Evolutionary conservation across 495 filamentous ascomycete species (phyloP).

Genomic region (Evansstolkia leycettana): DNA sequence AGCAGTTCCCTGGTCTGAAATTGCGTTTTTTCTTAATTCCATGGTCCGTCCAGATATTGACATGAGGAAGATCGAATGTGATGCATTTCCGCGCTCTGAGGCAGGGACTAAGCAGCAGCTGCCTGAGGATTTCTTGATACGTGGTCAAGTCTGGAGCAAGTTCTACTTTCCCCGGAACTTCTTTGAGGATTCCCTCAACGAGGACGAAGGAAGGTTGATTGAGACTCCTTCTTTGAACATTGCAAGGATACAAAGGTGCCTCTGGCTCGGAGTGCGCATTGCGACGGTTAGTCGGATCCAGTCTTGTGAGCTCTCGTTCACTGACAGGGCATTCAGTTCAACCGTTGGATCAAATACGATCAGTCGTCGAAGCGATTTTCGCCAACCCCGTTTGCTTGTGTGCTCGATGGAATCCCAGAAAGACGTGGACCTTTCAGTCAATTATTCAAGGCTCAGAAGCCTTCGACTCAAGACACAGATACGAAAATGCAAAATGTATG

Average conservation of each 20-base stretch:
- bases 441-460: background rate
- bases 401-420: slow-evolving; percentile 13
- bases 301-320: background rate
- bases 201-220: slow-evolving; percentile 65
- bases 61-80: slow-evolving; percentile 34
- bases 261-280: slow-evolving; percentile 57
- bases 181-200: slow-evolving; percentile 56
- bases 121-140: slow-evolving; percentile 73
- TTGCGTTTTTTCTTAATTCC: slow-evolving; percentile 55
- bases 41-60: slow-evolving; percentile 33
- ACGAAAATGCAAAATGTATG: slow-evolving; percentile 6
- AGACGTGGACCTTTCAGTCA: slow-evolving; percentile 8
- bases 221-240: slow-evolving; percentile 55
- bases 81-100: slow-evolving; percentile 39
- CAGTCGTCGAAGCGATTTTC: slow-evolving; percentile 12
- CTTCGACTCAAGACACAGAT: background rate
- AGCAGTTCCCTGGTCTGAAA: slow-evolving; percentile 53
- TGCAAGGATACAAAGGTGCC: slow-evolving; percentile 56
- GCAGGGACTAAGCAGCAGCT: slow-evolving; percentile 47
- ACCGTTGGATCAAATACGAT: slow-evolving; percentile 30
- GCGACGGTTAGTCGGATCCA: slow-evolving; percentile 31
- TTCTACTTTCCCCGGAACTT: slow-evolving; percentile 56
- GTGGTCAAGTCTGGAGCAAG: slow-evolving; percentile 61
- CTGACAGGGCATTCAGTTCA: slow-evolving; percentile 18
- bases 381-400: slow-evolving; percentile 16